Evolutionary conservation across 176 grass and related monocot species (phyloP).

Genomic region (Tillandsia fasciculata): DNA sequence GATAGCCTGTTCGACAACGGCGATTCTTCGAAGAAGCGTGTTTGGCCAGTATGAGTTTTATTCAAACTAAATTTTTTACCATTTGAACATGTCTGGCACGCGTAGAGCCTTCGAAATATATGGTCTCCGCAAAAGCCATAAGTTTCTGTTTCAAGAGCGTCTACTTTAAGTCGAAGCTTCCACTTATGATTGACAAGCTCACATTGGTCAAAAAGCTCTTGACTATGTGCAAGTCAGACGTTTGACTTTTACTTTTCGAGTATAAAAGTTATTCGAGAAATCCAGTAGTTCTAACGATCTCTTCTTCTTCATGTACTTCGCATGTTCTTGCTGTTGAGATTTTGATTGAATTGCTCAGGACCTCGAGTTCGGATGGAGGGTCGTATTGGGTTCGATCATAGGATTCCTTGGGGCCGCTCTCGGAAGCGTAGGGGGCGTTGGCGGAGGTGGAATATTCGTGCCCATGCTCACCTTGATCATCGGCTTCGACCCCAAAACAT

Average conservation of each 20-base stretch:
- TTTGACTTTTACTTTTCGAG: too few species aligned
- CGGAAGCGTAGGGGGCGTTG: constrained; percentile 4
- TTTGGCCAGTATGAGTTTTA: constrained; percentile 8
- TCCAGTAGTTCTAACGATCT: not conserved
- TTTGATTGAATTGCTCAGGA: not conserved
- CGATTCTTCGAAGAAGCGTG: constrained; percentile 7
- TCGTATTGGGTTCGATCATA: constrained; percentile 11
- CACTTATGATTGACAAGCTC: too few species aligned
- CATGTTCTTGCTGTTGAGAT: not conserved
- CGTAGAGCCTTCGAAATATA: too few species aligned
- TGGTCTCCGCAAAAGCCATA: not conserved
- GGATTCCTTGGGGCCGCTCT: constrained; percentile 11
- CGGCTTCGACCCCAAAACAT: constrained; percentile 13
- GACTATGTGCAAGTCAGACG: too few species aligned
- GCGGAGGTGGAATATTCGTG: constrained; percentile 12
- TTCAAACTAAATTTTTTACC: not conserved
- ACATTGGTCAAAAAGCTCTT: too few species aligned
- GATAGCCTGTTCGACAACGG: not conserved
- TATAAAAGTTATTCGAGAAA: not conserved
- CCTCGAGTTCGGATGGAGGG: constrained; percentile 14
- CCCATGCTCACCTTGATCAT: constrained; percentile 17
- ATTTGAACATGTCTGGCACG: not conserved
- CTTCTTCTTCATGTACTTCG: not conserved
- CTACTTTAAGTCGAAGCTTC: too few species aligned
- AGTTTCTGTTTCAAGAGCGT: too few species aligned